Conservation (phyloP, 108 stramenopile genomes). For the Schizochytrium sp. region DNA sequence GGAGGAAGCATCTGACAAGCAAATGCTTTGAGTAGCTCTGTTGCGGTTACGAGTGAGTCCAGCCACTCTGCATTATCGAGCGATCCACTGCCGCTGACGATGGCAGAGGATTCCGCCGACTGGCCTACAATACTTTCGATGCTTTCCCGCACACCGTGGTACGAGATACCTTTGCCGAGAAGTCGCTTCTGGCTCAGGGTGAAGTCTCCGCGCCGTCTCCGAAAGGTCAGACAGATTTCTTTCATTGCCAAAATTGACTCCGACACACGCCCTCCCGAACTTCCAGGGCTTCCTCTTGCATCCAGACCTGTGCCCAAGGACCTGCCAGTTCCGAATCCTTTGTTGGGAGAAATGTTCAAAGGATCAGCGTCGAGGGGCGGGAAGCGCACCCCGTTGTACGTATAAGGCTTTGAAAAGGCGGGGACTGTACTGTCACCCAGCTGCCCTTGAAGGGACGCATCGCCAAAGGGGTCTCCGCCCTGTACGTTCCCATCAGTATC, state of each 20-base stretch:
- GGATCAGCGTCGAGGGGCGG: neutral
- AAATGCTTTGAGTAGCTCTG: slow-evolving; percentile 2
- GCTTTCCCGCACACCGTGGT: neutral
- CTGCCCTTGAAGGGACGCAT: neutral
- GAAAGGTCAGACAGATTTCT: neutral
- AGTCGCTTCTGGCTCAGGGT: neutral
- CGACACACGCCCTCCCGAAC: neutral
- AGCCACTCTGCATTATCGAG: neutral
- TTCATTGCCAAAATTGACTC: neutral
- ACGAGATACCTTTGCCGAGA: neutral
- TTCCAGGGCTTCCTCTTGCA: no score
- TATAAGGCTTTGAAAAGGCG: neutral
- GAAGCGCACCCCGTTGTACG: neutral
- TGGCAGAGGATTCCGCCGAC: neutral
- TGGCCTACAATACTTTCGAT: neutral
- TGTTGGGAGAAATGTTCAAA: no score
- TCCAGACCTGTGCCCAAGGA: no score
- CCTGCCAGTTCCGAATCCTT: no score
- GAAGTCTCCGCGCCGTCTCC: neutral
- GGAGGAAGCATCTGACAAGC: slow-evolving; percentile 3
- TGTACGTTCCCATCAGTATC: no score
- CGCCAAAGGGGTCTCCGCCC: no score
- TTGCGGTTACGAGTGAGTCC: neutral
- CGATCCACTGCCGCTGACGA: neutral
- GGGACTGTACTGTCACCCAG: neutral